Evolutionary conservation across 2,329 filamentous ascomycete genomes (phyloP).

Genomic region (Cordyceps militaris): DNA sequence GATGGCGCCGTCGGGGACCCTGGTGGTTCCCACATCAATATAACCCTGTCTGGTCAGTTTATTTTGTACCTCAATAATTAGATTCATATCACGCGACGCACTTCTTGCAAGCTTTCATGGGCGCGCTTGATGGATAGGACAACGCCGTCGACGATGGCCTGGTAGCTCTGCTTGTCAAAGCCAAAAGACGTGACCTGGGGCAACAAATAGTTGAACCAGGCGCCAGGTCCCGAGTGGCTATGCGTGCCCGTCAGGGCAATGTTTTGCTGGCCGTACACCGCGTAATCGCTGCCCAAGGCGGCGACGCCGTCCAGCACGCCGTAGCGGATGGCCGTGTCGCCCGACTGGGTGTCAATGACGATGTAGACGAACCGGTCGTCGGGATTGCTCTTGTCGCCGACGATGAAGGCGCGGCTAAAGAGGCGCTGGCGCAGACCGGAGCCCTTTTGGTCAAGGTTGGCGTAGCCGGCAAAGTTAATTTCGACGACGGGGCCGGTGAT

Average conservation of each 20-base stretch:
- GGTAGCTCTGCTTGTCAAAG: constrained; percentile 79
- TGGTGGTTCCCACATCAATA: constrained; percentile 61
- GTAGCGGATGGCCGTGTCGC: constrained; percentile 80
- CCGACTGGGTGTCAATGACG: constrained; percentile 78
- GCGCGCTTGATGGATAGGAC: constrained; percentile 75
- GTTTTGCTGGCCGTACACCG: constrained; percentile 70
- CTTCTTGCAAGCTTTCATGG: constrained; percentile 49
- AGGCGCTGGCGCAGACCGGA: constrained; percentile 80
- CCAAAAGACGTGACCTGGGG: constrained; percentile 85
- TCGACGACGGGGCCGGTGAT: constrained; percentile 75
- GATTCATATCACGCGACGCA: constrained; percentile 17
- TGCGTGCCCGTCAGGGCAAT: constrained; percentile 89
- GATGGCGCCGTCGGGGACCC: constrained; percentile 70
- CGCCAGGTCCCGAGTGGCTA: constrained; percentile 84
- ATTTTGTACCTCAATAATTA: no score
- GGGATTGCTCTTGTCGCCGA: constrained; percentile 60
- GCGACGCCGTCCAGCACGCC: constrained; percentile 75
- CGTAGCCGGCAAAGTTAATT: constrained; percentile 88
- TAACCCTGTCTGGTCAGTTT: constrained; percentile 41
- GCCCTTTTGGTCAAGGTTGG: constrained; percentile 74
- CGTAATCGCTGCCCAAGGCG: constrained; percentile 63
- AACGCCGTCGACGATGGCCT: constrained; percentile 81
- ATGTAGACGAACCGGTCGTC: constrained; percentile 77
- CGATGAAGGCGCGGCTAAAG: constrained; percentile 83
- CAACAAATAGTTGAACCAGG: constrained; percentile 89